Evolutionary conservation across 257 asterid genomes (phyloP).

Genomic region (Solanum chiquidenum): DNA sequence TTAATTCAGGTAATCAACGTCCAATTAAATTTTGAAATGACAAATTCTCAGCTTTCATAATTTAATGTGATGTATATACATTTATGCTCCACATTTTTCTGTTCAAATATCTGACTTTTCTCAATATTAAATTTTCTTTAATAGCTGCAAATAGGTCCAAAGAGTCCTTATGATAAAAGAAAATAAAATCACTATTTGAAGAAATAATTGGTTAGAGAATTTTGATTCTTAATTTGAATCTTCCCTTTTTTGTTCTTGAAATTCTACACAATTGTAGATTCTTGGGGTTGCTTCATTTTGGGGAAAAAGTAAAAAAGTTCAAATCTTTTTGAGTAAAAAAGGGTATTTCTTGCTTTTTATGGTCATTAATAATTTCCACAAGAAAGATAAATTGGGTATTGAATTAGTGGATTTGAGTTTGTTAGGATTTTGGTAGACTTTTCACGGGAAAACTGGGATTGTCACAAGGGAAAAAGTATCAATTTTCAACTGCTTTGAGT

Average conservation of each 20-base stretch:
- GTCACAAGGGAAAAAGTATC: conserved; percentile 30
- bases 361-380: neutral
- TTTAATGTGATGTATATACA: neutral
- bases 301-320: neutral
- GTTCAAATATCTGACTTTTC: neutral
- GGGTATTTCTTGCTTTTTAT: neutral
- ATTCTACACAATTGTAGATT: neutral
- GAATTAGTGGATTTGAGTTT: conserved; percentile 13
- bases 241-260: conserved; percentile 18
- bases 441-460: conserved; percentile 46
- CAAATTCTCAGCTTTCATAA: neutral
- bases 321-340: neutral
- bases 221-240: neutral
- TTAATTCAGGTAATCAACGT: conserved; percentile 18
- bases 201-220: neutral
- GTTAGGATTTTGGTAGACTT: conserved; percentile 38
- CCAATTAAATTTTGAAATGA: neutral
- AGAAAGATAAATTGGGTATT: neutral
- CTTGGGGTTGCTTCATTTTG: neutral
- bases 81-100: neutral
- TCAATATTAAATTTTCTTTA: neutral
- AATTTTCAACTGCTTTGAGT: conserved; percentile 26
- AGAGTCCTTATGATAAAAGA: neutral
- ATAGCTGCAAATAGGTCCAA: neutral
- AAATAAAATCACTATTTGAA: neutral